Evolutionary conservation across 202 grass and related monocot species (phyloP), one percentile per base, ranked within the genome.

Genomic region (Elaeis oleifera): DNA sequence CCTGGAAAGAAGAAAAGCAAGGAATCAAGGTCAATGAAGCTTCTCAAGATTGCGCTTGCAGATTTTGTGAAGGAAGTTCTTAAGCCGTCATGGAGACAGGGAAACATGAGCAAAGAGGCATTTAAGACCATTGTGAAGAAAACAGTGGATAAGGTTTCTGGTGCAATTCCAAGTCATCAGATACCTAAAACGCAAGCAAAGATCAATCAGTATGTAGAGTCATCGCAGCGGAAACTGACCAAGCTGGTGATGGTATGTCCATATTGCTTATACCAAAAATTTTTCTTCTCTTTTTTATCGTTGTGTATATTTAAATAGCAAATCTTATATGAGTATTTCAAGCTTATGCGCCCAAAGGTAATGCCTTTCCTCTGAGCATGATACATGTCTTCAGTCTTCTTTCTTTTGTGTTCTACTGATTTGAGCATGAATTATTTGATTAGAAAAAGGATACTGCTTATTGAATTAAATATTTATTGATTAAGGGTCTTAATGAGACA

Each of bases 81-180:
- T 52, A 89, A 97, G 69, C 92, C 92, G 36, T 90, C 92, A 54
- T 97, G 92, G 92, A 79, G 79, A 71, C 92, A 97, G 62, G 92
- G 92, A 58, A 97, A 97, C 75, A 92, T 97, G 80, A 97, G 74
- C 79, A 97, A 85, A 83, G 92, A 92, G 32, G 87, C 92, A 78
- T 97, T 84, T 71, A 97, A 97, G 79, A 89, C 78, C 64, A 82
- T 97, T 78, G 94, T 97, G 17, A 97, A 77, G 80, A 97, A 97
- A 80, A 97, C 94, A 54, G 94, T 97, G 54, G 88, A 97, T 72
- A 97, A 97, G 63, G 94, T 97, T 71, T 83, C 88, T 76, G 79
- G 54, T 71, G 80, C 94, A 7, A 74, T 92, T 27, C 76, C 91
- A 75, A 78, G 62, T 64, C 84, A 76, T 77, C 94, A 89, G 74